phyloP scores from a whole-genome alignment of 1,139 yeast species.

The Arxiozyma heterogenica region DNA sequence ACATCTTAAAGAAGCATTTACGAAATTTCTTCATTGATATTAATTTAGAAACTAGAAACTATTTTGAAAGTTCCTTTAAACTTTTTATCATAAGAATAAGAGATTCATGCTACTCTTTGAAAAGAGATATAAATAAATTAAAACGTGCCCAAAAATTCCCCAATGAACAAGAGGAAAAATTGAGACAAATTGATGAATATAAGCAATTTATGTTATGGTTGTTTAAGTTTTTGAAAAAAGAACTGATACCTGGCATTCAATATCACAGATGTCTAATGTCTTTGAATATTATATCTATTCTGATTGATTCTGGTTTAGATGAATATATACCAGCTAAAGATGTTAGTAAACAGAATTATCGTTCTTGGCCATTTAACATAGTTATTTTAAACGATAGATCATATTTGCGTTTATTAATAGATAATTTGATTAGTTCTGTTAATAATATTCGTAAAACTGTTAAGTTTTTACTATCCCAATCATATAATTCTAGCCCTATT shows the following conservation, averaged over 20 bases:
- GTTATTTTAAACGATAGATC: slow-evolving; percentile 34
- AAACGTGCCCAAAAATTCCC: slow-evolving; percentile 32
- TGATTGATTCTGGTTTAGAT: slow-evolving; percentile 54
- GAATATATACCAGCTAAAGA: slow-evolving; percentile 31
- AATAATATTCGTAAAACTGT: slow-evolving; percentile 62
- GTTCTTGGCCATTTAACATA: slow-evolving; percentile 40
- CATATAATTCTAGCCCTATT: slow-evolving; percentile 28
- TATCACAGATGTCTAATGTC: slow-evolving; percentile 54
- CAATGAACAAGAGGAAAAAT: slow-evolving; percentile 30
- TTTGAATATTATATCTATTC: slow-evolving; percentile 38
- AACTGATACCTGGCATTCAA: slow-evolving; percentile 57
- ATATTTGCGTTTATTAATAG: slow-evolving; percentile 43
- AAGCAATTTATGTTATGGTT: slow-evolving; percentile 40
- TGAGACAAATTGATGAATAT: slow-evolving; percentile 28
- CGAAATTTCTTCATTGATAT: slow-evolving; percentile 50
- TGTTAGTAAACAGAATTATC: slow-evolving; percentile 27
- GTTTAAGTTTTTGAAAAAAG: slow-evolving; percentile 34
- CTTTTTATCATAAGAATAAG: slow-evolving; percentile 54
- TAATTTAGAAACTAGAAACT: slow-evolving; percentile 59
- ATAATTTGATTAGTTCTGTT: slow-evolving; percentile 58
- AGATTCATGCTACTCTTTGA: slow-evolving; percentile 53
- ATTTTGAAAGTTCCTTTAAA: slow-evolving; percentile 49
- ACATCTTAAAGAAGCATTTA: slow-evolving; percentile 36
- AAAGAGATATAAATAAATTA: slow-evolving; percentile 40
- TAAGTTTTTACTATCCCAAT: slow-evolving; percentile 40